Evolutionary conservation across 495 filamentous ascomycete genomes (phyloP), one percentile per base, ranked within the genome.

Genomic region (Penicillium simplicissimum): DNA sequence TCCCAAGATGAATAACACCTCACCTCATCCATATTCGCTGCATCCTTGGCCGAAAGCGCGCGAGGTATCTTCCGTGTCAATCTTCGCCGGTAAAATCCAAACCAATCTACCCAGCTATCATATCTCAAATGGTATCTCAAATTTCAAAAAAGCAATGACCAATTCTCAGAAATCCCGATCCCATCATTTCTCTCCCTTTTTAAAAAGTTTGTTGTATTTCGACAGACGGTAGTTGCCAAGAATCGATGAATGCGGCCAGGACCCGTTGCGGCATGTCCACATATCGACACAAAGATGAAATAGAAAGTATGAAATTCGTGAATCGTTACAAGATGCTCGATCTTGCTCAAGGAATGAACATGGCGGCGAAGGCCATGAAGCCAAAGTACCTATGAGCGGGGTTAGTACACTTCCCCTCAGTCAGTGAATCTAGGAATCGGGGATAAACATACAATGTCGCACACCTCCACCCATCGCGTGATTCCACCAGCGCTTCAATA

Each of bases 381-480:
- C 70, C 74, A 49, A 80, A 78, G 59, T 80, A 80, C 47, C 77
- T 80, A 53, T 34, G 6, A 23, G 37, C 35, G 5, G n/a, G 31
- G 31, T 65, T 34, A 68, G 64, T 63, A 31, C 38, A 11, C 48
- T 9, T 49, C 9, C 9, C 3, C 23, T 5, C 37, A 1, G 2
- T 21, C 15, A 47, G 14, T 6, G 2, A 23, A 33, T n/a, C 51
- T n/a, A 19, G 51, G 9, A 53, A 5, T 38, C 3, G 14, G 19
- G n/a, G 35, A 25, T 17, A 17, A 37, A 52, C 77, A 55, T 77
- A 80, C 77, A 76, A 19, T 17, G 62, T 64, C 54, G 75, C 76
- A 64, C 71, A 76, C 55, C 71, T 68, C 77, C 77, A 80, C 10
- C 76, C 77, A 68, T 80, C 76, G 34, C 67, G 64, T 1, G 76